Evolutionary conservation across 2,329 filamentous ascomycete species (phyloP), one percentile per base, ranked within the genome.

Genomic region (Colletotrichum paranaense): DNA sequence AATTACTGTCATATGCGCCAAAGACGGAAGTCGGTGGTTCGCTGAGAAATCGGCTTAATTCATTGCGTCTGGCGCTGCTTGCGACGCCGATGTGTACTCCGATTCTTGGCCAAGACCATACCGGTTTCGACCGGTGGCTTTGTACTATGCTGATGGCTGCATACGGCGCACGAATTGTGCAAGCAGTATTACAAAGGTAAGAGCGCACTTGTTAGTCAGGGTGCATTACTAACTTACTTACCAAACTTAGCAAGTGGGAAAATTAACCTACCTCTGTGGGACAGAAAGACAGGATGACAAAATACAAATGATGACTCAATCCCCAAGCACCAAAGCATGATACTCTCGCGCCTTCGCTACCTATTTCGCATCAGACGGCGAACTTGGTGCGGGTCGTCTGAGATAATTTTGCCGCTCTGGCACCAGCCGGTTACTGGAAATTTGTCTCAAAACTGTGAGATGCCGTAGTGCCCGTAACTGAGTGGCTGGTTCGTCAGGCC

Each of bases 21-120:
- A 16, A 22, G 30, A 19, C 19, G 35, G 19, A 62, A 16, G 57
- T 68, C 49, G 69, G 57, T 26, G 64, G 22, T 68, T 53, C 62
- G 62, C 62, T 53, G 26, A 49, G 42, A 52, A 22, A 35, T 28
- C 56, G 65, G 56, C 24, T 28, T n/a, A 53, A 62, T 22, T 49
- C 42, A 35, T 4, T 24, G n/a, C 19, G 19, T 19, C 19, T 49
- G 9, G 38, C 38, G 38, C 38, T 42, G 32, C 35, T 35, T 30
- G 14, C 11, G 26, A 42, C 35, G 22, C 59, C 59, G 59, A 62
- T 26, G 14, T 49, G 9, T 64, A 26, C 11, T 30, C 16, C 19
- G 42, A 24, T 16, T 16, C 32, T 32, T 65, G n/a, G 49, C 22
- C 12, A 30, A 22, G 52, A 30, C 16, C 22, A 26, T 55, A 3